phyloP scores from a whole-genome alignment of 2,329 filamentous ascomycete genomes.

The Sporothrix pallida region DNA sequence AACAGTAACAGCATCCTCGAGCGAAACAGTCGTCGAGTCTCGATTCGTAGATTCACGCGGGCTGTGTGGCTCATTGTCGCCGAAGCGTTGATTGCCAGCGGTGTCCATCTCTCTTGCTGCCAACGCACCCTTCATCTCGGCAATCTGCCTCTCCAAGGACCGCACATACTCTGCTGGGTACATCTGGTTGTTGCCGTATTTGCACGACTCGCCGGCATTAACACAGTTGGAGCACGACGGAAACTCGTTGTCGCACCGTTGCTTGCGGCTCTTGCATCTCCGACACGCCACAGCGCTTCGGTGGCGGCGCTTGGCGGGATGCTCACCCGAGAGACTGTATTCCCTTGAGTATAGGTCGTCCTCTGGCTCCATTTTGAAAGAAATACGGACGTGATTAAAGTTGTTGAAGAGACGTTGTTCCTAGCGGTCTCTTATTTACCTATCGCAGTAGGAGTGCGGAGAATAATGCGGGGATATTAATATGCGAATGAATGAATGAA shows the following conservation, averaged over 20 bases:
- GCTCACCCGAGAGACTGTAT: not conserved
- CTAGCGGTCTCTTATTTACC: no score
- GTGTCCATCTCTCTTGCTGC: constrained; percentile 3
- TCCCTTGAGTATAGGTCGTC: not conserved
- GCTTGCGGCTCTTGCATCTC: constrained; percentile 28
- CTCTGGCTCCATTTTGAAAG: not conserved
- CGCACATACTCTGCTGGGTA: constrained; percentile 28
- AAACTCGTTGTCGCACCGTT: constrained; percentile 30
- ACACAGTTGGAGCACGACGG: constrained; percentile 30
- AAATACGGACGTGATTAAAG: no score
- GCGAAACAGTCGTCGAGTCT: not conserved
- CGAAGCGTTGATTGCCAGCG: not conserved
- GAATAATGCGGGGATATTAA: no score
- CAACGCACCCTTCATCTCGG: constrained; percentile 16
- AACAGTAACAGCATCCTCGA: not conserved
- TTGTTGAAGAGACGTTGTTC: no score
- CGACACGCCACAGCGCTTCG: constrained; percentile 28
- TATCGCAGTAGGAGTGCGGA: no score
- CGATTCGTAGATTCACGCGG: not conserved
- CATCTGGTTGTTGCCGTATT: constrained; percentile 28
- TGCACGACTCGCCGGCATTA: constrained; percentile 7
- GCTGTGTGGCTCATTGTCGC: not conserved
- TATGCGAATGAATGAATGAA: no score
- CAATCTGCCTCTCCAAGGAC: constrained; percentile 29
- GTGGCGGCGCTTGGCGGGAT: constrained; percentile 27